Percentiles rank a stretch among this genome's conserved stretches.
Conservation (phyloP, 2,329 filamentous ascomycete species). For the Dryadomyces quercivorus region DNA sequence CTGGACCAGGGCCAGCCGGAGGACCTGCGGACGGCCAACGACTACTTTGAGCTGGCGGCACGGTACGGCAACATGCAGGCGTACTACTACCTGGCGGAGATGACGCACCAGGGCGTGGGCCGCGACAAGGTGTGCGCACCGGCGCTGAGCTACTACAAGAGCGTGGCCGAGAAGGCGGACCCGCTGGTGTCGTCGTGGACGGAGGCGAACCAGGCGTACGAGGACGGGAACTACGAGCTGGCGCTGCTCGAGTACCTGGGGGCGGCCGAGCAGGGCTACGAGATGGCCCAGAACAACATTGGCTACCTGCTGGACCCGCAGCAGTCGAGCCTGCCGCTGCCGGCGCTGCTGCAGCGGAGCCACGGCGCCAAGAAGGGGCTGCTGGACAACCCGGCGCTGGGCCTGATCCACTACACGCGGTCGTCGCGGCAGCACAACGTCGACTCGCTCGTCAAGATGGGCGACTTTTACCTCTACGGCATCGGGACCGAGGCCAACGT, state of each 20-base stretch:
- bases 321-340: slow-evolving; percentile 46
- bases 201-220: slow-evolving; percentile 75
- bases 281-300: slow-evolving; percentile 80
- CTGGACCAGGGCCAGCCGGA: slow-evolving; percentile 64
- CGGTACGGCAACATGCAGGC: slow-evolving; percentile 77
- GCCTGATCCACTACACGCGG: slow-evolving; percentile 87
- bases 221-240: slow-evolving; percentile 64
- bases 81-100: slow-evolving; percentile 83
- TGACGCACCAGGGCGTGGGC: slow-evolving; percentile 69
- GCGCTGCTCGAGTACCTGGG: slow-evolving; percentile 74
- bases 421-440: slow-evolving; percentile 89
- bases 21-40: slow-evolving; percentile 64
- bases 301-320: slow-evolving; percentile 73
- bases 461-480: slow-evolving; percentile 87
- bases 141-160: slow-evolving; percentile 73
- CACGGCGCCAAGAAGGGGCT: slow-evolving; percentile 16
- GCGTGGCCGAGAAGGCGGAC: slow-evolving; percentile 62
- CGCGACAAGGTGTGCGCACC: slow-evolving; percentile 66
- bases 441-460: slow-evolving; percentile 94
- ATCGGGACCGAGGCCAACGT: slow-evolving; percentile 60
- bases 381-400: slow-evolving; percentile 45
- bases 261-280: slow-evolving; percentile 86
- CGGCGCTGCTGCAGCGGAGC: slow-evolving; percentile 31
- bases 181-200: slow-evolving; percentile 63
- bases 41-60: slow-evolving; percentile 80